Evolutionary conservation across 768 basidiomycete genomes (phyloP).

Genomic region (Leccinum pellstonianum): DNA sequence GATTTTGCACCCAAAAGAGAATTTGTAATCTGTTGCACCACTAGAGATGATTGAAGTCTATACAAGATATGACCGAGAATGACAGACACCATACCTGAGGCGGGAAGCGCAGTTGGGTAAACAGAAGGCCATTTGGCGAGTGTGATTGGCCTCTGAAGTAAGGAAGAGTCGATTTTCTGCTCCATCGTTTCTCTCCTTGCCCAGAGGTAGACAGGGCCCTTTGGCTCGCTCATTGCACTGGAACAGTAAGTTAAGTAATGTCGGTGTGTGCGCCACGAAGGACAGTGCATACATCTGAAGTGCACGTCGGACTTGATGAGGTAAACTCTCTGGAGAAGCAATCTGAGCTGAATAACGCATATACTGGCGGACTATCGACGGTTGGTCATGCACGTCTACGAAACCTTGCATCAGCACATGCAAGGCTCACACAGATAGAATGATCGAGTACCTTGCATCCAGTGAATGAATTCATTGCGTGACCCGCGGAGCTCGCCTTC

Average conservation of each 20-base stretch:
- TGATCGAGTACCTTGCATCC: slow-evolving; percentile 55
- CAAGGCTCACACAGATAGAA: neutral
- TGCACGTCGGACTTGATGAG: slow-evolving; percentile 53
- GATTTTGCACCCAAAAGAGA: slow-evolving; percentile 50
- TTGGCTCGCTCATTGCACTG: slow-evolving; percentile 68
- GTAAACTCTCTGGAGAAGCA: slow-evolving; percentile 48
- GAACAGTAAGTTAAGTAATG: slow-evolving; percentile 1
- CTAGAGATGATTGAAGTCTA: slow-evolving; percentile 14
- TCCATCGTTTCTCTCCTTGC: slow-evolving; percentile 71
- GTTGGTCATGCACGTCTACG: slow-evolving; percentile 68
- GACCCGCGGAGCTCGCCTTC: slow-evolving; percentile 58
- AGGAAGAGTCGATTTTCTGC: slow-evolving; percentile 48
- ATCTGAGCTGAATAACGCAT: slow-evolving; percentile 69
- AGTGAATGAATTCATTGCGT: slow-evolving; percentile 75
- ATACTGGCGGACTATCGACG: slow-evolving; percentile 70
- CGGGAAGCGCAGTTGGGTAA: slow-evolving; percentile 48
- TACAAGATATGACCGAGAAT: neutral
- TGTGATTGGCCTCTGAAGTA: slow-evolving; percentile 32
- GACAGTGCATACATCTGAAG: slow-evolving; percentile 54
- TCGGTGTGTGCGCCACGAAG: neutral
- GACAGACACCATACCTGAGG: slow-evolving; percentile 28
- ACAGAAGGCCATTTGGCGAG: slow-evolving; percentile 52
- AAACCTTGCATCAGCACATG: neutral
- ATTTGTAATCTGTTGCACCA: slow-evolving; percentile 39
- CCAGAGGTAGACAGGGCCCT: slow-evolving; percentile 75